These are phyloP conservation scores for Corynascus novoguineensis DNA, from an alignment of 495 filamentous ascomycete genomes.

Conservation along the genomic window DNA sequence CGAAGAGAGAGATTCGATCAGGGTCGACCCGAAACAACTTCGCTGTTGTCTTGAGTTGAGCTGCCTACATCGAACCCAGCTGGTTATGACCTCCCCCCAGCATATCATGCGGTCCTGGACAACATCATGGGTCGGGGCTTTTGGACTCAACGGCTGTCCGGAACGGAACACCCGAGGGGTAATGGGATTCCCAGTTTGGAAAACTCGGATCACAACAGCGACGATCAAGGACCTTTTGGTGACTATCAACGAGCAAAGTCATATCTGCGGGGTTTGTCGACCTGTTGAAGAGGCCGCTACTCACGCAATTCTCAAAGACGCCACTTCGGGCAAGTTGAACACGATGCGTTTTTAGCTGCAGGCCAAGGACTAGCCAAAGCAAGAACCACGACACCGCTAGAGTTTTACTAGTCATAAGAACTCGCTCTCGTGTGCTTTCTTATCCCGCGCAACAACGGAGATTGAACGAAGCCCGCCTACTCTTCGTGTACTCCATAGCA, in stretches of 20 bases:
- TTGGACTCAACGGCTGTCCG: background rate
- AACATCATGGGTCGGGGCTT: background rate
- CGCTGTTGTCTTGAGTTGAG: conserved; percentile 57
- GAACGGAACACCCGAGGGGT: background rate
- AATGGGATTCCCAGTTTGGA: conserved; percentile 4
- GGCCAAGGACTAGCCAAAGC: background rate
- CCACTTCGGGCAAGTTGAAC: too few species aligned
- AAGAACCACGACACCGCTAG: background rate
- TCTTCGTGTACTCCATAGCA: too few species aligned
- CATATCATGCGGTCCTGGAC: background rate
- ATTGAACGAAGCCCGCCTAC: background rate
- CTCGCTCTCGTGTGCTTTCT: background rate
- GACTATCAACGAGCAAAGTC: background rate
- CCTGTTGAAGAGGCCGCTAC: background rate
- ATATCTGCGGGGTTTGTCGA: background rate
- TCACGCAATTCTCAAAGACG: too few species aligned
- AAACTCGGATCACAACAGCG: background rate
- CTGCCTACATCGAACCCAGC: background rate
- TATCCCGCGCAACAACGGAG: background rate
- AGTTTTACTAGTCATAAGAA: background rate
- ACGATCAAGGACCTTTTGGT: background rate
- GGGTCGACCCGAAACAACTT: conserved; percentile 84
- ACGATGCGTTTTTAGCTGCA: background rate
- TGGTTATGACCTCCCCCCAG: too few species aligned
- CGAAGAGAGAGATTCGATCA: conserved; percentile 67